phyloP scores from a whole-genome alignment of 2,329 filamentous ascomycete species.

The Pseudocercospora musae region DNA sequence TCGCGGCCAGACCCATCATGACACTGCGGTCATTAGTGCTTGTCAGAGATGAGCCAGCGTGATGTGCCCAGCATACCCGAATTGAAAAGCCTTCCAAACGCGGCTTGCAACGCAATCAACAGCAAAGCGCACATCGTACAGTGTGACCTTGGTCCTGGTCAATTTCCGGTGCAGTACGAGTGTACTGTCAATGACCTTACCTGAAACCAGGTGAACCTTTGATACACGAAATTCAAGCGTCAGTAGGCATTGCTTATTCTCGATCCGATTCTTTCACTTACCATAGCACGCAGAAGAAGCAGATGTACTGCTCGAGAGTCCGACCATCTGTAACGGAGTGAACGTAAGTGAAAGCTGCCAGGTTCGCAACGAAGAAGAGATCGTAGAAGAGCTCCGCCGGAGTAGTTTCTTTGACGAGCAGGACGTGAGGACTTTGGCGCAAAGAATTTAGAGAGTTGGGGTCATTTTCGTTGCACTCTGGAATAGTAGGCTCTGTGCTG shows the following conservation, averaged over 20 bases:
- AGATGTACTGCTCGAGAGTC: conserved; percentile 44
- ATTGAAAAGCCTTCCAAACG: conserved; percentile 46
- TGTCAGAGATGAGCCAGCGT: neutral
- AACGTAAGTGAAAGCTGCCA: conserved; percentile 59
- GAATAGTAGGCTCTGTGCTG: neutral
- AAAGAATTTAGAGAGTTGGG: neutral
- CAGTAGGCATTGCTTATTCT: neutral
- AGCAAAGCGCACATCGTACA: conserved; percentile 59
- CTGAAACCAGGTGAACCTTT: neutral
- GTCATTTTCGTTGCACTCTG: neutral
- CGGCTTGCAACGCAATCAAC: conserved; percentile 55
- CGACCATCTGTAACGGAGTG: conserved; percentile 54
- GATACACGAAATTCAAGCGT: neutral
- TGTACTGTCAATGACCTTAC: neutral
- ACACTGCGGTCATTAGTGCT: neutral
- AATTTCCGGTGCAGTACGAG: neutral
- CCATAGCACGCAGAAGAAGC: conserved; percentile 60
- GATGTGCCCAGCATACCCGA: neutral
- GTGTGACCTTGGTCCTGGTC: neutral
- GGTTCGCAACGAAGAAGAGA: conserved; percentile 61
- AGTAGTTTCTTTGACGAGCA: neutral
- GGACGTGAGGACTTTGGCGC: neutral
- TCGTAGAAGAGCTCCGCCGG: conserved; percentile 57
- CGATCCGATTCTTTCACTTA: conserved; percentile 42
- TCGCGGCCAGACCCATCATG: neutral